These are phyloP conservation scores for Neurospora sp. DNA, from an alignment of 495 filamentous ascomycete species.

Conservation along the genomic window DNA sequence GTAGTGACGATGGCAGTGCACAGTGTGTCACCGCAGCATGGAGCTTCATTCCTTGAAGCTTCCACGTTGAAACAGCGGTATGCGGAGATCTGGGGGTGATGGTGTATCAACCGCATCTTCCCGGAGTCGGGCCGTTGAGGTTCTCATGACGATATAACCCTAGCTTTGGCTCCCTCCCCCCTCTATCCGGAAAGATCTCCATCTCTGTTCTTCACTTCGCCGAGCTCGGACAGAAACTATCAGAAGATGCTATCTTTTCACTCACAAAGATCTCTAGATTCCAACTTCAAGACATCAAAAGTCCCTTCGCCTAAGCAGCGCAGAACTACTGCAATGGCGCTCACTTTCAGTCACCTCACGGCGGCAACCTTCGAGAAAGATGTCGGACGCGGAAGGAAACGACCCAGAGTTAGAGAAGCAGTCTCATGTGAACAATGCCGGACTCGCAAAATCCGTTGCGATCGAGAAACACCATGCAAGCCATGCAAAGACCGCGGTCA, in stretches of 20 bases:
- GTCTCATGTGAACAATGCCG: slow-evolving; percentile 33
- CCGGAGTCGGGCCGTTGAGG: background rate
- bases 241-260: background rate
- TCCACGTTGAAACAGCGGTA: background rate
- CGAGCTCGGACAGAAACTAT: background rate
- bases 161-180: background rate
- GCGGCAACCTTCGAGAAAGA: slow-evolving; percentile 14
- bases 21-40: background rate
- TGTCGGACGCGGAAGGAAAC: slow-evolving; percentile 13
- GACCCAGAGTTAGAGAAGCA: slow-evolving; percentile 12
- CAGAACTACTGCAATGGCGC: background rate
- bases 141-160: background rate
- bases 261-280: background rate
- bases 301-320: background rate
- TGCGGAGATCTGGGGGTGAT: background rate
- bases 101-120: background rate
- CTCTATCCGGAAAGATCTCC: background rate
- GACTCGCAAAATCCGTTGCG: slow-evolving; percentile 51
- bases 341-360: slow-evolving; percentile 15
- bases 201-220: background rate
- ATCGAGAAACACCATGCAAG: slow-evolving; percentile 46
- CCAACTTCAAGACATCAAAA: background rate
- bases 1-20: background rate
- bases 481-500: slow-evolving; percentile 12
- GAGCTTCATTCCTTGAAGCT: background rate